A percentile compares a stretch with the other conserved stretches of the same genome.
Evolutionary conservation across 306 rosid species (phyloP).

Genomic region (Gillenia trifoliata): DNA sequence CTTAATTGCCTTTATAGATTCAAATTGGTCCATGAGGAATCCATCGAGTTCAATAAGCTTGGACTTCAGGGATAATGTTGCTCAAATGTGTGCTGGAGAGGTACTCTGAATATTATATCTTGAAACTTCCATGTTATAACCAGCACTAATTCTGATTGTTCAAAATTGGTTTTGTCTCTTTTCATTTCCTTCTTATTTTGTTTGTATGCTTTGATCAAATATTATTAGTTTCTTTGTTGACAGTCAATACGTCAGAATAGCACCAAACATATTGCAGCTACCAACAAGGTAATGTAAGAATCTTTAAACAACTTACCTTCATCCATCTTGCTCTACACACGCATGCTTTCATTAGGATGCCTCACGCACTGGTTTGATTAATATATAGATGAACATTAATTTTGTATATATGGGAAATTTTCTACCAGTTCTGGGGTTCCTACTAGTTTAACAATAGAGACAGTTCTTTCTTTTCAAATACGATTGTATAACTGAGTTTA

Average conservation of each 20-base stretch:
- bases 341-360: neutral
- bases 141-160: neutral
- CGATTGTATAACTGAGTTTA: neutral
- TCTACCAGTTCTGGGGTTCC: neutral
- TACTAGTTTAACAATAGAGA: neutral
- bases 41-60: constrained; percentile 74
- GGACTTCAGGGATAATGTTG: constrained; percentile 96
- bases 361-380: neutral
- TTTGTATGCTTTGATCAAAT: constrained; percentile 8
- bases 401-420: neutral
- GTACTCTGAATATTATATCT: constrained; percentile 31
- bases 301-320: constrained; percentile 14
- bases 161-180: neutral
- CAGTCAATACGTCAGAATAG: constrained; percentile 47
- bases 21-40: constrained; percentile 74
- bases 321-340: neutral
- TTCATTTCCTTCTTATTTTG: neutral
- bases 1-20: constrained; percentile 42
- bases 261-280: constrained; percentile 22
- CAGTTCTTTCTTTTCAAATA: neutral
- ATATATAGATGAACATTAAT: neutral
- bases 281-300: constrained; percentile 45
- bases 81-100: constrained; percentile 89
- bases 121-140: constrained; percentile 1
- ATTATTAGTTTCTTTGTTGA: constrained; percentile 10